Evolutionary conservation across 2,329 filamentous ascomycete species (phyloP).

Genomic region (Ceratocystis harringtonii): DNA sequence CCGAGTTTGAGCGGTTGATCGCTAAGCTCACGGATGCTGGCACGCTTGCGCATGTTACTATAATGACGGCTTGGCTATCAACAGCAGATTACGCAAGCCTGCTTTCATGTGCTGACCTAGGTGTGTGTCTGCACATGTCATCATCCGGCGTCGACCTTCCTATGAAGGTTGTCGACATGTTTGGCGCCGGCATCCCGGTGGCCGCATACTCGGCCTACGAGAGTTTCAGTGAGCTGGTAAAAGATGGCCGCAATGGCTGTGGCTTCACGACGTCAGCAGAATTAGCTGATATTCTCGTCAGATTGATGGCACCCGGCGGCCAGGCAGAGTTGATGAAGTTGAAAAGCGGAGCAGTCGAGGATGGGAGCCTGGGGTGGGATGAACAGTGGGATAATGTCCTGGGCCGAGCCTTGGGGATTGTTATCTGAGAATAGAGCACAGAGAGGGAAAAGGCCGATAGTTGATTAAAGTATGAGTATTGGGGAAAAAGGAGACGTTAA

Average conservation of each 20-base stretch:
- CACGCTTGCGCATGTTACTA: conserved; percentile 52
- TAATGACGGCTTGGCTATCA: conserved; percentile 73
- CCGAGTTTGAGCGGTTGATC: conserved; percentile 56
- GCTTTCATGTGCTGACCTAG: conserved; percentile 73
- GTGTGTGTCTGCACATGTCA: conserved; percentile 81
- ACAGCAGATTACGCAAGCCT: conserved; percentile 72
- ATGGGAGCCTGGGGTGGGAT: conserved; percentile 71
- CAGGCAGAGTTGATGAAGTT: conserved; percentile 42
- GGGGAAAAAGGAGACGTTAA: neutral
- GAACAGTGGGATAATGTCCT: conserved; percentile 84
- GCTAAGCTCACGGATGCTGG: conserved; percentile 42
- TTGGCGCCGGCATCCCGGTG: conserved; percentile 83
- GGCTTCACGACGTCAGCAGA: conserved; percentile 63
- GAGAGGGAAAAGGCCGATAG: neutral
- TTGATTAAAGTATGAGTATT: too few species aligned
- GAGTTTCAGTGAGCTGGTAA: conserved; percentile 82
- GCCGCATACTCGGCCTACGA: conserved; percentile 74
- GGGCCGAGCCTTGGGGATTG: conserved; percentile 49
- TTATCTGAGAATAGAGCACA: conserved; percentile 7
- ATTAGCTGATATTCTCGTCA: conserved; percentile 45
- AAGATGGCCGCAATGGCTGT: conserved; percentile 68
- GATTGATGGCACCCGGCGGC: conserved; percentile 43
- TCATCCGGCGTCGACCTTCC: conserved; percentile 90
- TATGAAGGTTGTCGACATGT: conserved; percentile 99
- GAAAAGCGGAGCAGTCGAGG: conserved; percentile 54